Conservation (phyloP, 257 asterid species). For the Hygrophila difformis region DNA sequence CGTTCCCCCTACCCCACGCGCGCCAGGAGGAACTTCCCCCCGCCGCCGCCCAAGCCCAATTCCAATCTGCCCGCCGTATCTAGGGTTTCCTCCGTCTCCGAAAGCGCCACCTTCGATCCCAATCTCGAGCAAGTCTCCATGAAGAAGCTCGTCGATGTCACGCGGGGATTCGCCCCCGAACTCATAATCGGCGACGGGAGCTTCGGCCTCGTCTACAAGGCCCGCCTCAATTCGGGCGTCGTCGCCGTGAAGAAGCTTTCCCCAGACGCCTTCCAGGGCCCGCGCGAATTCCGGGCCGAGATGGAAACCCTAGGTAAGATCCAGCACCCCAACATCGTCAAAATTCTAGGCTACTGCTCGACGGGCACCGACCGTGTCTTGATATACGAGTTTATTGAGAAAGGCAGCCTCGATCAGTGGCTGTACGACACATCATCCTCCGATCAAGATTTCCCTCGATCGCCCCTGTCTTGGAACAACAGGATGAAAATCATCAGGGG, state of each 20-base stretch:
- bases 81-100: slow-evolving; percentile 25
- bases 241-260: slow-evolving; percentile 74
- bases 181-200: slow-evolving; percentile 84
- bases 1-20: no score
- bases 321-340: slow-evolving; percentile 61
- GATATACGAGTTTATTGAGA: slow-evolving; percentile 71
- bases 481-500: slow-evolving; percentile 51
- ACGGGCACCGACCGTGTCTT: slow-evolving; percentile 61
- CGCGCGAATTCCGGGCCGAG: slow-evolving; percentile 84
- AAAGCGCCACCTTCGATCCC: slow-evolving; percentile 68
- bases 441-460: slow-evolving; percentile 11
- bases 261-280: slow-evolving; percentile 79
- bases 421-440: slow-evolving; percentile 60
- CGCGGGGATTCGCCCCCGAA: slow-evolving; percentile 59
- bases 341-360: slow-evolving; percentile 63
- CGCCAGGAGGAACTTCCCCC: slow-evolving; percentile 5
- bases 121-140: slow-evolving; percentile 43
- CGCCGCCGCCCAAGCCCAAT: slow-evolving; percentile 12
- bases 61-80: slow-evolving; percentile 17
- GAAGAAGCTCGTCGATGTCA: slow-evolving; percentile 60
- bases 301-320: slow-evolving; percentile 87
- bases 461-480: slow-evolving; percentile 55
- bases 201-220: slow-evolving; percentile 81
- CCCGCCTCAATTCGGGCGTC: slow-evolving; percentile 55
- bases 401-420: slow-evolving; percentile 87